Base-by-base conservation (phyloP, 257 asterid genomes). In the Solanum boliviense region DNA sequence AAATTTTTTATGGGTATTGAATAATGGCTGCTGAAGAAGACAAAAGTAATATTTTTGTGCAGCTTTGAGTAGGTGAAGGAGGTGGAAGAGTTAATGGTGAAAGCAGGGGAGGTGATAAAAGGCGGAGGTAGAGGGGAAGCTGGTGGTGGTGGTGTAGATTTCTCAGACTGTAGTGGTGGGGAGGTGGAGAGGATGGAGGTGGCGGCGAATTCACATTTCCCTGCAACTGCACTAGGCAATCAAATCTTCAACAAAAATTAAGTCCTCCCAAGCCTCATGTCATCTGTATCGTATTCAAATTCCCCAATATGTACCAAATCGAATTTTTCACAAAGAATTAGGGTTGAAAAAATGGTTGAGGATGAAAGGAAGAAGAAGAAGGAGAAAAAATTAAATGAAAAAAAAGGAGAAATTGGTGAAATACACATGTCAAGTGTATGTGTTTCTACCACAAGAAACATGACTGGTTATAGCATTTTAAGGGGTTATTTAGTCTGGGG, bases 251-350 rank as follows among this genome's bases (percentile, higher is more conserved):
- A 88, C 62, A 86, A 84, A 87, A 74, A 35, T 82, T 62, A 56
- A 84, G 88, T 88, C 78, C 84, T 87, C 72, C 20, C 38, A 71
- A 84, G 72, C 88, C 90, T 87, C 93, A 56, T 86, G 86, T 91
- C 97, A 94, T 94, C 91, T 92, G 94, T 89, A 87, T 88, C 89
- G 38, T 81, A 68, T 84, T 82, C 89, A 39, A 88, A 91, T 39
- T 6, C 21, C 86, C 67, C 89, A 86, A 7, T 9, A 76, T 6
- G 29, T 34, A 35, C 78, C 36, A 52, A 32, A 81, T 48, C 34
- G 7, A 73, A 18, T 9, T 52, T 56, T 56, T 56, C 65, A 56
- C 65, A 56, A 31, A 71, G 25, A 71, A 32, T 36, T 32, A 87
- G 60, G 87, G 84, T 82, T 72, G 65, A 56, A 7, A 46, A 56